These are phyloP conservation scores for Hondaea fermentalgiana DNA, from an alignment of 108 stramenopile genomes.

Conservation along the genomic window DNA sequence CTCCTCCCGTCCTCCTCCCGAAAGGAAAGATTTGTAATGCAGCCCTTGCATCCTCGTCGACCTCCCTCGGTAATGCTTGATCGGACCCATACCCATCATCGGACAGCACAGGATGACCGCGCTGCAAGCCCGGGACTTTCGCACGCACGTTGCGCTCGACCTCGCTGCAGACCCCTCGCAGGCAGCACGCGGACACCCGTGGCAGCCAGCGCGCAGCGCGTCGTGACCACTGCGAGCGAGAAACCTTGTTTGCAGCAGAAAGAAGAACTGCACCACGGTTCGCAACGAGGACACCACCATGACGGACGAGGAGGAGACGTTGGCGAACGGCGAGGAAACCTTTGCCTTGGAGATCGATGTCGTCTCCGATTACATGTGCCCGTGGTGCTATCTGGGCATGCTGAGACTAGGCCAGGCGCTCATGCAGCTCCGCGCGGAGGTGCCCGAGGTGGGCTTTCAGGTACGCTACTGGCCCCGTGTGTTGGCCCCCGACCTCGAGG, in stretches of 20 bases:
- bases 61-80: too few relatives aligned
- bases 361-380: background rate
- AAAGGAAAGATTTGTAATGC: too few relatives aligned
- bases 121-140: too few relatives aligned
- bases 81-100: too few relatives aligned
- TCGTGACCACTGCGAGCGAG: background rate
- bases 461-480: background rate
- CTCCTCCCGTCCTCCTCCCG: too few relatives aligned
- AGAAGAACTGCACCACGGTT: background rate
- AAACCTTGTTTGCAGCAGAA: background rate
- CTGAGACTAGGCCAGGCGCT: background rate
- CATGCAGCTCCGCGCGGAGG: background rate
- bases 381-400: slow-evolving; percentile 8
- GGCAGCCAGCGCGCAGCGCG: background rate
- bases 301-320: too few relatives aligned
- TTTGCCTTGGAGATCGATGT: background rate
- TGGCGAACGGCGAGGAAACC: background rate
- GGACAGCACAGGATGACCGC: too few relatives aligned
- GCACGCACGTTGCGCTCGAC: too few relatives aligned
- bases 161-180: too few relatives aligned
- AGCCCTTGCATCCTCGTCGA: too few relatives aligned
- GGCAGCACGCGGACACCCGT: background rate
- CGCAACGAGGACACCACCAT: background rate
- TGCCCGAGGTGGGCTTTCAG: background rate
- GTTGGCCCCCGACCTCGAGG: background rate